phyloP scores from a whole-genome alignment of 1,139 yeast genomes.

The Sugiyamaella paludigena region DNA sequence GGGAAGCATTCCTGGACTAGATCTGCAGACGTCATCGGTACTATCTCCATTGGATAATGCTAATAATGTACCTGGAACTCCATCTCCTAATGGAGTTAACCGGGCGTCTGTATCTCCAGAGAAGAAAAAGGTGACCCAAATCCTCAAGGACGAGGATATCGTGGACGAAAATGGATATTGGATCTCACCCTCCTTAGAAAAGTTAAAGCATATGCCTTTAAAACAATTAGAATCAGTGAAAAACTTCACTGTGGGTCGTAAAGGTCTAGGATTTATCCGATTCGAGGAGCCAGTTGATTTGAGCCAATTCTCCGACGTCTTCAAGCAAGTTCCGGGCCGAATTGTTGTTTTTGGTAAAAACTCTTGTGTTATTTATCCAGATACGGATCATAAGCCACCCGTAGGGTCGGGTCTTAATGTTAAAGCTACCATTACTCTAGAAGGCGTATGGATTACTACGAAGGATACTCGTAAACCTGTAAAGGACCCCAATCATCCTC shows the following conservation, averaged over 20 bases:
- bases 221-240: slow-evolving; percentile 63
- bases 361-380: slow-evolving; percentile 72
- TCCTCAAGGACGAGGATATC: slow-evolving; percentile 40
- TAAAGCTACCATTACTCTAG: slow-evolving; percentile 68
- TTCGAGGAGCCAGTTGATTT: slow-evolving; percentile 83
- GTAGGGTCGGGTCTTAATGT: slow-evolving; percentile 83
- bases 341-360: slow-evolving; percentile 60
- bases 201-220: slow-evolving; percentile 57
- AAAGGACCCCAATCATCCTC: slow-evolving; percentile 72
- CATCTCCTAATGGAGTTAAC: slow-evolving; percentile 7
- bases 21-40: slow-evolving; percentile 8
- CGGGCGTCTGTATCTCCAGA: slow-evolving; percentile 9
- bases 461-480: slow-evolving; percentile 72
- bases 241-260: slow-evolving; percentile 74
- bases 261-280: slow-evolving; percentile 71
- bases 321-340: slow-evolving; percentile 58
- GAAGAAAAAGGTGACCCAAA: neutral
- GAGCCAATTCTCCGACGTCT: slow-evolving; percentile 56
- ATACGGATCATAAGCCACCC: slow-evolving; percentile 58
- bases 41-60: slow-evolving; percentile 8
- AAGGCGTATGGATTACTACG: slow-evolving; percentile 74
- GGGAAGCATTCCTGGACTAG: slow-evolving; percentile 9
- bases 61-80: slow-evolving; percentile 8
- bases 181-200: slow-evolving; percentile 73
- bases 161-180: slow-evolving; percentile 74